A percentile compares a stretch with the other conserved stretches of the same genome.
Evolutionary conservation across 306 rosid species (phyloP).

Genomic region (Sicyos edulis): DNA sequence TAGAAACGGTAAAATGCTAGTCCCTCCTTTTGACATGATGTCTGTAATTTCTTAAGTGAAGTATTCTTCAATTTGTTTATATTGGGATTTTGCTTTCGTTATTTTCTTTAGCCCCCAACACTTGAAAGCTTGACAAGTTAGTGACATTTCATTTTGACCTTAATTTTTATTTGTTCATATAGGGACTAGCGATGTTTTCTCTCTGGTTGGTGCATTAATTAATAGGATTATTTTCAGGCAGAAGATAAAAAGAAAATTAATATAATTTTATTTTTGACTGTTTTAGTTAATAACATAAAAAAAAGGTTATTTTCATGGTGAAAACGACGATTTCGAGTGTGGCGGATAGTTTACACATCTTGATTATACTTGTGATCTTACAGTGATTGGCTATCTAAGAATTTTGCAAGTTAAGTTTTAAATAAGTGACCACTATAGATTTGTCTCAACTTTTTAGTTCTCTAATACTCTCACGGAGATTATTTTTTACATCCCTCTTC

Average conservation of each 20-base stretch:
- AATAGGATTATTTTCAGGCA: not conserved
- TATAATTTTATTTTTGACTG: not conserved
- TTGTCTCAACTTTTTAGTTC: no score
- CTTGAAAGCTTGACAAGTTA: not conserved
- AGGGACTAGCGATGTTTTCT: not conserved
- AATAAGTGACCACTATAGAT: no score
- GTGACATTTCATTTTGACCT: slow-evolving; percentile 8
- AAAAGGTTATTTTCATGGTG: no score
- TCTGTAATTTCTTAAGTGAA: not conserved
- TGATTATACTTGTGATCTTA: no score
- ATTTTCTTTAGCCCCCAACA: not conserved
- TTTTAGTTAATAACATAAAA: no score
- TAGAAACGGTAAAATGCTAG: slow-evolving; percentile 7
- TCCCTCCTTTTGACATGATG: not conserved
- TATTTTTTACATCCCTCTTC: no score
- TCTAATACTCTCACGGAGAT: no score
- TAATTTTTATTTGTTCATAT: slow-evolving; percentile 9
- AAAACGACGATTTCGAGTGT: no score
- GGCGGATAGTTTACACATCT: no score
- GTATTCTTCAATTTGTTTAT: not conserved
- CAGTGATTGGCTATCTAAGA: no score
- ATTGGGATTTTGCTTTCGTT: not conserved
- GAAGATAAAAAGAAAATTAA: not conserved
- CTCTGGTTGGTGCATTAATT: not conserved
- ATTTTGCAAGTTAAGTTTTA: no score